A percentile compares a stretch with the other conserved stretches of the same genome.
phyloP scores from a whole-genome alignment of 78 protist genomes.

The Bodo saltans region DNA sequence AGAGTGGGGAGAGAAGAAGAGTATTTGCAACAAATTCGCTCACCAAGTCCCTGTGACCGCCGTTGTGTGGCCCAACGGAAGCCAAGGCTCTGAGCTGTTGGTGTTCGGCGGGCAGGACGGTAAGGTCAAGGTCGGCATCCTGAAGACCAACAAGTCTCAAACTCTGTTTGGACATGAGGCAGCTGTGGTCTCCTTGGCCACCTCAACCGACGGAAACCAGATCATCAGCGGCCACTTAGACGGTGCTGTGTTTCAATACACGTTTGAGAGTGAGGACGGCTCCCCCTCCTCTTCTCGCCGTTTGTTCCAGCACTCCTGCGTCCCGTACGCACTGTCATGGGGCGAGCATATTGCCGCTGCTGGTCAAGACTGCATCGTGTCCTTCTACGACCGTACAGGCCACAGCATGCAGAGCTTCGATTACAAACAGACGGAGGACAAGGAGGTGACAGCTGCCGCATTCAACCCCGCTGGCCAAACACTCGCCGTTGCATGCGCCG shows the following conservation, averaged over 20 bases:
- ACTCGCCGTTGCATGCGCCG: constrained; percentile 53
- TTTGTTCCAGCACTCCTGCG: constrained; percentile 40
- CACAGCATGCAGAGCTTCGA: constrained; percentile 47
- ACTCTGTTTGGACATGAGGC: constrained; percentile 52
- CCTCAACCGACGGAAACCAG: constrained; percentile 35
- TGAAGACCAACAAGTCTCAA: constrained; percentile 45
- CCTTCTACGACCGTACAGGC: constrained; percentile 40
- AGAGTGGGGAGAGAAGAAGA: constrained; percentile 79
- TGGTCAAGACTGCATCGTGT: constrained; percentile 50
- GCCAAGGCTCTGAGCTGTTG: constrained; percentile 29
- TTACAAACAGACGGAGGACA: constrained; percentile 34
- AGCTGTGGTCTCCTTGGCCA: constrained; percentile 28
- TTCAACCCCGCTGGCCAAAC: constrained; percentile 64
- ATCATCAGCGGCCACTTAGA: constrained; percentile 27
- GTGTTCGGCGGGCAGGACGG: constrained; percentile 49
- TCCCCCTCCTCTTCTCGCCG: not conserved
- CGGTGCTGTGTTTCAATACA: constrained; percentile 11
- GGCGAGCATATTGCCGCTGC: constrained; percentile 59
- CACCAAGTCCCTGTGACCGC: constrained; percentile 54
- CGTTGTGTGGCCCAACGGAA: constrained; percentile 66
- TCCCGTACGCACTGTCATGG: constrained; percentile 59
- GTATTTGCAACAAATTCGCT: constrained; percentile 76
- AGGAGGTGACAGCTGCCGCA: constrained; percentile 43
- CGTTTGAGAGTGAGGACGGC: not conserved
- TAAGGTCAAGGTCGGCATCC: constrained; percentile 48